These are phyloP conservation scores for Akebia trifoliata DNA, from an alignment of 164 flowering plant species.

Conservation along the genomic window DNA sequence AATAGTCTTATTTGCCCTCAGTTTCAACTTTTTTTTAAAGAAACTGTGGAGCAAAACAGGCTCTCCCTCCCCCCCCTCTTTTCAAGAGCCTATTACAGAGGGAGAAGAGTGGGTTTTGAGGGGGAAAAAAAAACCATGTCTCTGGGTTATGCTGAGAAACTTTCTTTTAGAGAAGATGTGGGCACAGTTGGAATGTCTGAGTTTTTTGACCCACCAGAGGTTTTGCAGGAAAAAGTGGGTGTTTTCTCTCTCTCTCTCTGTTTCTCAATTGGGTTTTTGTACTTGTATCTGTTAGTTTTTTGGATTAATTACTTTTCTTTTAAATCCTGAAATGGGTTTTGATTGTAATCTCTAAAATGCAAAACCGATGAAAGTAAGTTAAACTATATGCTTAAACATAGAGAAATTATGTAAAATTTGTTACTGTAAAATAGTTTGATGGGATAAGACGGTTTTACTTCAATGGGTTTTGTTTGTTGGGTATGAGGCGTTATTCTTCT, in stretches of 20 bases:
- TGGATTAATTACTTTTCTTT: background rate
- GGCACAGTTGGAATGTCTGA: conserved; percentile 87
- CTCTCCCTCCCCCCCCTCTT: too few relatives aligned
- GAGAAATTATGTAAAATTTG: background rate
- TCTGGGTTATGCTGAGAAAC: conserved; percentile 89
- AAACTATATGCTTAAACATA: background rate
- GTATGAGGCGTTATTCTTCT: background rate
- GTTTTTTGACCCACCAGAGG: conserved; percentile 53
- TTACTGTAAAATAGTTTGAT: background rate
- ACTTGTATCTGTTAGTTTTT: background rate
- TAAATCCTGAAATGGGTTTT: background rate
- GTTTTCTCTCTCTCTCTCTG: background rate
- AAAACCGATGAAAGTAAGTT: conserved; percentile 1
- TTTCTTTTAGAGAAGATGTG: conserved; percentile 79
- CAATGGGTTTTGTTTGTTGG: background rate
- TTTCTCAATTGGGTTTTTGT: conserved; percentile 1
- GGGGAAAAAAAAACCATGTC: conserved; percentile 47
- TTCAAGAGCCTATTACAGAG: too few relatives aligned
- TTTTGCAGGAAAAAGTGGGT: conserved; percentile 59
- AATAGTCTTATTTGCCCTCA: too few relatives aligned
- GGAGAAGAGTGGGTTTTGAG: background rate
- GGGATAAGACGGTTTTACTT: background rate
- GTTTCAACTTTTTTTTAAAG: too few relatives aligned
- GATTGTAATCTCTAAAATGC: conserved; percentile 9
- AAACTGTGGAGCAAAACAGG: too few relatives aligned